phyloP scores from a whole-genome alignment of 148 eudicot species.

The Silene uniflora region DNA sequence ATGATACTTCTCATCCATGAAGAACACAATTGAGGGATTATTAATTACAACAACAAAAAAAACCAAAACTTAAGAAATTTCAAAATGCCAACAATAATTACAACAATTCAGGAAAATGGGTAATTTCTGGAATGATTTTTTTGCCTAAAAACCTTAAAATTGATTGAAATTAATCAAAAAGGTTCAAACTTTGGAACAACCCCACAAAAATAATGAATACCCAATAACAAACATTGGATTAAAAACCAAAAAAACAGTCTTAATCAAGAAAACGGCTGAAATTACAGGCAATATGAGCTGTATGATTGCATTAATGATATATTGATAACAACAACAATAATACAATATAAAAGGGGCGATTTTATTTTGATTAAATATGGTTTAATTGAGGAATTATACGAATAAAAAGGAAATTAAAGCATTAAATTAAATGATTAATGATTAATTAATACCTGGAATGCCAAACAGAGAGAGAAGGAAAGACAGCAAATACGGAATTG shows the following conservation, averaged over 20 bases:
- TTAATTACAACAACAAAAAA: neutral
- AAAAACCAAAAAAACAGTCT: neutral
- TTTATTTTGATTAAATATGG: too few species aligned
- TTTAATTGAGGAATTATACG: too few species aligned
- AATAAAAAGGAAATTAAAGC: too few species aligned
- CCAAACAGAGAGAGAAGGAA: neutral
- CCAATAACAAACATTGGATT: neutral
- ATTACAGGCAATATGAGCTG: slow-evolving; percentile 35
- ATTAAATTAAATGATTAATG: too few species aligned
- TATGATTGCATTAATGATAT: neutral
- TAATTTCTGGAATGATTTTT: neutral
- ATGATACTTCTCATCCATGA: slow-evolving; percentile 38
- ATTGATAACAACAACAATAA: neutral
- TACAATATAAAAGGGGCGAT: neutral
- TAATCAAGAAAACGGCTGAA: slow-evolving; percentile 14
- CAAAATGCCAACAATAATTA: neutral
- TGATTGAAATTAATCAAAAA: neutral
- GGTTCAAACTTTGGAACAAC: neutral
- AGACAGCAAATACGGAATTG: too few species aligned
- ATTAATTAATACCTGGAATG: neutral
- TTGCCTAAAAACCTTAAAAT: slow-evolving; percentile 14
- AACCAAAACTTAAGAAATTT: neutral
- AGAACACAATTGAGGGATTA: neutral
- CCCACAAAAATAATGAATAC: neutral
- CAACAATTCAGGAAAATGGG: slow-evolving; percentile 3